A percentile compares a stretch with the other conserved stretches of the same genome.
Conservation (phyloP, 1,284 basidiomycete genomes). For the Sporisorium reilianum region DNA sequence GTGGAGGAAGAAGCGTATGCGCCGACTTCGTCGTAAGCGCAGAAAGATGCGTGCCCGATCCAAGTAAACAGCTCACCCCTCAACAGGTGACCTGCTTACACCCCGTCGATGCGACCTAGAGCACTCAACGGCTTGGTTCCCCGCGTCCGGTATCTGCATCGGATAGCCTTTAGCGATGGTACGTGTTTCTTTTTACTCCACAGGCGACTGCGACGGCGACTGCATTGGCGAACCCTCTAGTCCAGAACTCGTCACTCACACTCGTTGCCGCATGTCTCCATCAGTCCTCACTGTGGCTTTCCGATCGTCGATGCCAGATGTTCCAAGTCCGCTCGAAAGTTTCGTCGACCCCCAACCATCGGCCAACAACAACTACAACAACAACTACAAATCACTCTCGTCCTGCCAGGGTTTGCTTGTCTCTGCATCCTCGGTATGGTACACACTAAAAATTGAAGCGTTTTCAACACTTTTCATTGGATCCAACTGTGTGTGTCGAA, state of each 20-base stretch:
- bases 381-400: slow-evolving; percentile 20
- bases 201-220: slow-evolving; percentile 1
- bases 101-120: slow-evolving; percentile 22
- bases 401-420: slow-evolving; percentile 31
- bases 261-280: background rate
- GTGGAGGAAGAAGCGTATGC: slow-evolving; percentile 69
- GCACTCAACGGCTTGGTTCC: slow-evolving; percentile 27
- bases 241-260: background rate
- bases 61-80: slow-evolving; percentile 58
- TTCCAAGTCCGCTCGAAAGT: slow-evolving; percentile 26
- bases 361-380: slow-evolving; percentile 33
- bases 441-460: slow-evolving; percentile 44
- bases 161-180: slow-evolving; percentile 36
- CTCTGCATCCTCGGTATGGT: slow-evolving; percentile 28
- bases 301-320: slow-evolving; percentile 6
- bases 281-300: slow-evolving; percentile 28
- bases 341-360: slow-evolving; percentile 28
- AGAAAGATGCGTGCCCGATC: slow-evolving; percentile 68
- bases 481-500: slow-evolving; percentile 1
- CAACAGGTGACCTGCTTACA: slow-evolving; percentile 27
- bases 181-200: background rate
- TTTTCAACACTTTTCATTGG: slow-evolving; percentile 42
- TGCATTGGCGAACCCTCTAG: background rate
- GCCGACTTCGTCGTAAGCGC: slow-evolving; percentile 67
- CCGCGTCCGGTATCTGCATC: slow-evolving; percentile 15